Evolutionary conservation across 164 flowering plant species (phyloP).

Genomic region (Aristolochia contorta): DNA sequence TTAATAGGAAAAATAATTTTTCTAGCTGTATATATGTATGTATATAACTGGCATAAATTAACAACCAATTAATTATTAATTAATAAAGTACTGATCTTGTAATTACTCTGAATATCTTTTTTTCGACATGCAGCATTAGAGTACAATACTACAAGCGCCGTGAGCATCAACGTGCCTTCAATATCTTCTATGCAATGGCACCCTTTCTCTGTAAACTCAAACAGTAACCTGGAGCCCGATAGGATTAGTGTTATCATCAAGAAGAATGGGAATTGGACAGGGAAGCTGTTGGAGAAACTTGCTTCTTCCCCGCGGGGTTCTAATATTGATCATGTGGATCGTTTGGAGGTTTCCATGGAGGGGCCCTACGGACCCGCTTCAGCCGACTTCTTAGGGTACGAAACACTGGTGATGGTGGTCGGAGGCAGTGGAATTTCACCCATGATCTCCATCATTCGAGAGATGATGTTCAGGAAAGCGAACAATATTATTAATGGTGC

Average conservation of each 20-base stretch:
- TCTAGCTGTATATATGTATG: too few relatives aligned
- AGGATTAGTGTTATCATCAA: constrained; percentile 48
- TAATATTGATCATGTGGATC: too few relatives aligned
- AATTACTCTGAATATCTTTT: too few relatives aligned
- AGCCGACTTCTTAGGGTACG: constrained; percentile 55
- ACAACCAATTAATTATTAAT: too few relatives aligned
- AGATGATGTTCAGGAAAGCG: constrained; percentile 30
- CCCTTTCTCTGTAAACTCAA: constrained; percentile 63
- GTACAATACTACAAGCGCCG: constrained; percentile 43
- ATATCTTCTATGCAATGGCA: constrained; percentile 81
- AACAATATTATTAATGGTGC: constrained; percentile 4
- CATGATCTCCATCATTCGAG: constrained; percentile 59
- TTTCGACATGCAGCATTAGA: constrained; percentile 29
- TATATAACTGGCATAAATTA: too few relatives aligned
- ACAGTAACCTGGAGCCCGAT: constrained; percentile 44
- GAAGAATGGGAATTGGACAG: constrained; percentile 59
- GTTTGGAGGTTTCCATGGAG: constrained; percentile 59
- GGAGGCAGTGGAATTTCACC: constrained; percentile 91
- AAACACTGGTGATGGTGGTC: constrained; percentile 64
- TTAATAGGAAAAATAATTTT: too few relatives aligned
- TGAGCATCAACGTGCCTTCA: constrained; percentile 52
- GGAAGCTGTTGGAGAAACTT: constrained; percentile 40
- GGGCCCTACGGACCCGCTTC: constrained; percentile 88
- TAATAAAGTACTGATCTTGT: background rate
- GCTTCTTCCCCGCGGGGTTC: constrained; percentile 42